These are phyloP conservation scores for Lecanosticta acicola DNA, from an alignment of 2,329 filamentous ascomycete species.

Conservation along the genomic window DNA sequence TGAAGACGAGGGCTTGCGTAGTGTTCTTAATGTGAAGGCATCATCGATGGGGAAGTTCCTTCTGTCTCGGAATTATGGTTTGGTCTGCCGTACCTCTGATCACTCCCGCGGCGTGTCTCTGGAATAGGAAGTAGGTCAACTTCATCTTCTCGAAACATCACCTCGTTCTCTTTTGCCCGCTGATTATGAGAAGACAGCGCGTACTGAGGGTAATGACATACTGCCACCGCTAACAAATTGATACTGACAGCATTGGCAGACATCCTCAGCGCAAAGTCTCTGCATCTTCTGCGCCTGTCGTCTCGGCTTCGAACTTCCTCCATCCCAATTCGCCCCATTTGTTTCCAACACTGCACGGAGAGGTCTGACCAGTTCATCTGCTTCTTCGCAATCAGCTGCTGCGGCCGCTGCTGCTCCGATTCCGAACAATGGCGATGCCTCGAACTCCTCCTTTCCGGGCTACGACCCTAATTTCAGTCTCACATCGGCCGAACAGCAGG, in stretches of 20 bases:
- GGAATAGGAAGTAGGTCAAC: no score
- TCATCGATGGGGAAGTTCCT: no score
- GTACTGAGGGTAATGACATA: slow-evolving; percentile 22
- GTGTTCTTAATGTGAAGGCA: no score
- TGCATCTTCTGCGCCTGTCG: slow-evolving; percentile 33
- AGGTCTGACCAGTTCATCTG: slow-evolving; percentile 13
- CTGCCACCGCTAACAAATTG: not conserved
- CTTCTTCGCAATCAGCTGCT: slow-evolving; percentile 8
- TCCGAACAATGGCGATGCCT: slow-evolving; percentile 4
- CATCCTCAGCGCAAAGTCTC: slow-evolving; percentile 28
- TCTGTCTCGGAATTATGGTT: no score
- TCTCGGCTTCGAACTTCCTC: slow-evolving; percentile 18
- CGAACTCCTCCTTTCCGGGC: slow-evolving; percentile 2
- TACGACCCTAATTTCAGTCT: slow-evolving; percentile 23
- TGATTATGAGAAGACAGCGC: slow-evolving; percentile 27
- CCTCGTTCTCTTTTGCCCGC: no score
- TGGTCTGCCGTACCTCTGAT: no score
- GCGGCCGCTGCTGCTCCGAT: slow-evolving; percentile 3
- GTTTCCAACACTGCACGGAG: slow-evolving; percentile 7
- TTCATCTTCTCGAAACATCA: no score
- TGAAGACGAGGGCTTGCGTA: no score
- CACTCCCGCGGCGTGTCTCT: no score
- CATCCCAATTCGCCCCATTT: slow-evolving; percentile 8
- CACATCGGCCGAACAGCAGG: slow-evolving; percentile 19
- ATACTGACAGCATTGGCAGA: slow-evolving; percentile 13